Evolutionary conservation across 208 protist genomes (phyloP).

Genomic region (Crithidia thermophila): DNA sequence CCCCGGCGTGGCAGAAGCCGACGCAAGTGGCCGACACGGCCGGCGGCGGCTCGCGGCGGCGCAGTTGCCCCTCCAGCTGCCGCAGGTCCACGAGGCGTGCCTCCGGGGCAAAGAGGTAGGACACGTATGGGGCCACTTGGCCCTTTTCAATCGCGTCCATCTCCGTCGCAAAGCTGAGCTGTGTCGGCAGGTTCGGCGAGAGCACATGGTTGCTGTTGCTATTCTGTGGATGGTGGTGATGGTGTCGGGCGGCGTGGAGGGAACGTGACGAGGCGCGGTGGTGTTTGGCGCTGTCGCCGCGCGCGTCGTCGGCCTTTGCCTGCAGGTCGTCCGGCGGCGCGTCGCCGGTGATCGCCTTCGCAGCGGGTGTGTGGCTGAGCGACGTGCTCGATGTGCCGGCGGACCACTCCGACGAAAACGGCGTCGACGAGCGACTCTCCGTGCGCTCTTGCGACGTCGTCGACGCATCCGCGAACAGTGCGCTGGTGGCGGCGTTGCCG

Average conservation of each 20-base stretch:
- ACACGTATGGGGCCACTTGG: constrained; percentile 33
- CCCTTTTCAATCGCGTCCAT: constrained; percentile 44
- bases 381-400: constrained; percentile 4
- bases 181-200: constrained; percentile 16
- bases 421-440: constrained; percentile 18
- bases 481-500: constrained; percentile 9
- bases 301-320: background rate
- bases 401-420: constrained; percentile 32
- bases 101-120: constrained; percentile 61
- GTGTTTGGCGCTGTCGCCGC: background rate
- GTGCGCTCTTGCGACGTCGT: constrained; percentile 20
- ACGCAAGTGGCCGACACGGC: constrained; percentile 40
- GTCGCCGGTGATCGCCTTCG: background rate
- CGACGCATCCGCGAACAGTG: constrained; percentile 13
- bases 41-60: constrained; percentile 3
- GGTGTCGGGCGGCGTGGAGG: background rate
- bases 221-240: background rate
- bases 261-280: background rate
- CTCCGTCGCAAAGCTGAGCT: constrained; percentile 28
- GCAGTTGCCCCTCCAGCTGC: constrained; percentile 16
- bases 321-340: background rate
- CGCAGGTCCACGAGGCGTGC: constrained; percentile 45
- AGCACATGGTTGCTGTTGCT: constrained; percentile 1
- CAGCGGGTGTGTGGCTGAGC: background rate
- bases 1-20: constrained; percentile 41